Percentiles rank a stretch among this genome's conserved stretches.
These are phyloP conservation scores for Biscogniauxia sp. DNA, from an alignment of 2,329 filamentous ascomycete genomes.

Conservation along the genomic window DNA sequence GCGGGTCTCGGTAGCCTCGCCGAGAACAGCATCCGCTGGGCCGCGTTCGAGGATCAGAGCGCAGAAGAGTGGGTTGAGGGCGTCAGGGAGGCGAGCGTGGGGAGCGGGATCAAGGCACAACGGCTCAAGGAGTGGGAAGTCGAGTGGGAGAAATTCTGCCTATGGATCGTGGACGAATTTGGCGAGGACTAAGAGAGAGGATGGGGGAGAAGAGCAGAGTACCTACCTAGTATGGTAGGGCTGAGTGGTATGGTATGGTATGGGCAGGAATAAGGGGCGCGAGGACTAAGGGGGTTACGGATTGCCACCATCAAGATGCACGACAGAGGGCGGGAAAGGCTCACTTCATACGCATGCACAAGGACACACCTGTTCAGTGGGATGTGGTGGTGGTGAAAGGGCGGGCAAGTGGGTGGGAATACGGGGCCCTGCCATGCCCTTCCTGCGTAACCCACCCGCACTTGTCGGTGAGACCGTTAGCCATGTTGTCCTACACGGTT, in stretches of 20 bases:
- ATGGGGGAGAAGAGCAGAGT: not conserved
- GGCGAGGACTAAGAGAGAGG: conserved; percentile 34
- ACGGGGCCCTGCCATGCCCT: not conserved
- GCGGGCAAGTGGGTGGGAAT: not conserved
- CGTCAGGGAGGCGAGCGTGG: conserved; percentile 71
- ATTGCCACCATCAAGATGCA: not conserved
- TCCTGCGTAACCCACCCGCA: not conserved
- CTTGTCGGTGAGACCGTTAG: not conserved
- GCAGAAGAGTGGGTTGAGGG: conserved; percentile 68
- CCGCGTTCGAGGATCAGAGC: conserved; percentile 78
- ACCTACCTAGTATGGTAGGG: too few relatives aligned
- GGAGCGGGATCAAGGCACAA: conserved; percentile 66
- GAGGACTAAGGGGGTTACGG: not conserved
- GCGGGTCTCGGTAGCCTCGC: conserved; percentile 83
- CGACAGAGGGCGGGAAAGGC: not conserved
- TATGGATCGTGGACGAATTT: conserved; percentile 83
- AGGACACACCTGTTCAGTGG: not conserved
- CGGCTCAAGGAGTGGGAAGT: conserved; percentile 74
- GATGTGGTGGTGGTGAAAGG: not conserved
- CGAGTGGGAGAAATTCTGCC: conserved; percentile 86
- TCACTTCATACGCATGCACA: not conserved
- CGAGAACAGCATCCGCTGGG: conserved; percentile 90
- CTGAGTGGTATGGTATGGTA: not conserved
- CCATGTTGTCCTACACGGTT: not conserved
- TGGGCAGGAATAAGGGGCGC: not conserved